These are phyloP conservation scores for Lodderomyces parapsilosis DNA, from an alignment of 1,139 yeast species.

Conservation along the genomic window DNA sequence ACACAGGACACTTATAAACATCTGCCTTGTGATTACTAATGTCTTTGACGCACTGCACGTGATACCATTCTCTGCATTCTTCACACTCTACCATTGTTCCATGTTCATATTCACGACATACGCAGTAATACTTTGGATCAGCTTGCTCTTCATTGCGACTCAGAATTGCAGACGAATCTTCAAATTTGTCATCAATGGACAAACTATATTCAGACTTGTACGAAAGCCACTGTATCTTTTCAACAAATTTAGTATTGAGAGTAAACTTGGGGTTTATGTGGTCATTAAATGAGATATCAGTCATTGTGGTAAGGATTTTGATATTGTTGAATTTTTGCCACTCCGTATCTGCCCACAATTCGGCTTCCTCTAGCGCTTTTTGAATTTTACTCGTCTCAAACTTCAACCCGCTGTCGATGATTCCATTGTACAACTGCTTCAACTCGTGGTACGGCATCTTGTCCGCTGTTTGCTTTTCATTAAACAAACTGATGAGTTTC, in stretches of 20 bases:
- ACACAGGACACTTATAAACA: conserved; percentile 65
- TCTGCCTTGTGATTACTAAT: conserved; percentile 27
- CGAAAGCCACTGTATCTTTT: conserved; percentile 28
- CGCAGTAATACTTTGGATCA: conserved; percentile 48
- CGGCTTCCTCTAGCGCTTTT: conserved; percentile 26
- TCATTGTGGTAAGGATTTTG: conserved; percentile 26
- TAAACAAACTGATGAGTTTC: conserved; percentile 22
- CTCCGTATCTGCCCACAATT: conserved; percentile 39
- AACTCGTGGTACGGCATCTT: conserved; percentile 22
- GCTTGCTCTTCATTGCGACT: conserved; percentile 14
- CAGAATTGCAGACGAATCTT: conserved; percentile 27
- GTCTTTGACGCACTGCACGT: conserved; percentile 54
- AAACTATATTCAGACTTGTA: conserved; percentile 38
- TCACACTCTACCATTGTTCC: conserved; percentile 84
- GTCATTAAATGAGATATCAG: conserved; percentile 17
- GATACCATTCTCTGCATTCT: conserved; percentile 79
- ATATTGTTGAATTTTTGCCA: conserved; percentile 32
- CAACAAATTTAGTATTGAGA: conserved; percentile 21
- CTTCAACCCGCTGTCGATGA: conserved; percentile 27
- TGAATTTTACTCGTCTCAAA: conserved; percentile 21
- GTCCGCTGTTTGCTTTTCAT: conserved; percentile 14
- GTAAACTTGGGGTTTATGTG: conserved; percentile 21
- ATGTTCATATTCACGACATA: conserved; percentile 66
- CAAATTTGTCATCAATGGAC: conserved; percentile 39
- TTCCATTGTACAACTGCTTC: conserved; percentile 22